Conservation (phyloP, 441 rosid genomes). For the Pelargonium cotyledonis region DNA sequence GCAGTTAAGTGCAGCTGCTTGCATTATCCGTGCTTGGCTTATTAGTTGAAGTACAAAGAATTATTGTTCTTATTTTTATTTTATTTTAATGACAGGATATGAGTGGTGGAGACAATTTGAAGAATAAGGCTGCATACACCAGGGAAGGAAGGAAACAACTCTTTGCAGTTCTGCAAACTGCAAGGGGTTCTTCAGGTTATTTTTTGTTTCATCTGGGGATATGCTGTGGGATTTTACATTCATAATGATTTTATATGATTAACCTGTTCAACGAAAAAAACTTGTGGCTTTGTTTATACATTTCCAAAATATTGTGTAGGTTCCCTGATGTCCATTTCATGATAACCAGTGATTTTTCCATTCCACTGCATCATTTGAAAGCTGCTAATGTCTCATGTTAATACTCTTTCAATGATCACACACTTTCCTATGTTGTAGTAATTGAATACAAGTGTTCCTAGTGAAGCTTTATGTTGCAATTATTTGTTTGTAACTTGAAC, state of each 20-base stretch:
- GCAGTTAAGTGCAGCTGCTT: slow-evolving; percentile 52
- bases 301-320: neutral
- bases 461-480: no score
- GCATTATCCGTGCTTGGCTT: slow-evolving; percentile 5
- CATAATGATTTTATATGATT: slow-evolving; percentile 7
- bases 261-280: neutral
- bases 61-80: neutral
- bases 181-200: slow-evolving; percentile 98
- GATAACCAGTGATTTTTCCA: no score
- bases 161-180: slow-evolving; percentile 96
- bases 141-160: slow-evolving; percentile 99
- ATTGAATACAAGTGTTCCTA: no score
- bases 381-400: no score
- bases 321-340: neutral
- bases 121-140: slow-evolving; percentile 80
- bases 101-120: slow-evolving; percentile 52
- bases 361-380: neutral
- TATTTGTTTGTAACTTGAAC: no score
- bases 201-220: slow-evolving; percentile 19
- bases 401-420: no score
- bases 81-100: slow-evolving; percentile 48
- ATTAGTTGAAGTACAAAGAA: slow-evolving; percentile 12
- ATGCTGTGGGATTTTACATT: slow-evolving; percentile 13
- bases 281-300: neutral
- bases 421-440: no score